Conservation (phyloP, 2,329 filamentous ascomycete genomes). For the Penicillium nordicum region DNA sequence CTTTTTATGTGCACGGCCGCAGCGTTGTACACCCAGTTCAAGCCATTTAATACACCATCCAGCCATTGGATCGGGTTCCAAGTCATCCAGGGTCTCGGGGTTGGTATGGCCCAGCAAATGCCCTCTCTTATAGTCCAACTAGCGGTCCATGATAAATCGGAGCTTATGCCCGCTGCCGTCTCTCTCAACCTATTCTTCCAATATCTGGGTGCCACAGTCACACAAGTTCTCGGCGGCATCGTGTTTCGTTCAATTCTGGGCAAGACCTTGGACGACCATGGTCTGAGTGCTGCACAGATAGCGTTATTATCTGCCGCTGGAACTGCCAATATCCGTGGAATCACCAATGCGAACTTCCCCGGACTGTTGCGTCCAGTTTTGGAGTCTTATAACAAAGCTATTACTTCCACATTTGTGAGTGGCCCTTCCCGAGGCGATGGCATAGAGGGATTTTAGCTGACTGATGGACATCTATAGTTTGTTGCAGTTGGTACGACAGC, state of each 20-base stretch:
- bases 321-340: not conserved
- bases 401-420: not conserved
- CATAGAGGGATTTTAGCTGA: not conserved
- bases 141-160: not conserved
- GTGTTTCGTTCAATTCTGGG: not conserved
- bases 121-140: constrained; percentile 4
- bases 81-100: constrained; percentile 6
- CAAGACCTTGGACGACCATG: not conserved
- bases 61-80: constrained; percentile 8
- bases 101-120: constrained; percentile 7
- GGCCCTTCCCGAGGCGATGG: not conserved
- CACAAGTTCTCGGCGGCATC: not conserved
- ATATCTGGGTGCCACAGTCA: constrained; percentile 1
- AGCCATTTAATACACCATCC: not conserved
- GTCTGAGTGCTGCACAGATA: not conserved
- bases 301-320: not conserved
- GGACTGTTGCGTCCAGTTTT: not conserved
- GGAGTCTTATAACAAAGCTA: not conserved
- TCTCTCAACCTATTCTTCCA: constrained; percentile 7
- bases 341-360: not conserved
- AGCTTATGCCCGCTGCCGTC: not conserved
- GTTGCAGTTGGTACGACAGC: not conserved
- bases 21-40: constrained; percentile 2
- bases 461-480: not conserved
- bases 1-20: constrained; percentile 2